Evolutionary conservation across 1,284 basidiomycete genomes (phyloP).

Genomic region (Trichosporon faecale): DNA sequence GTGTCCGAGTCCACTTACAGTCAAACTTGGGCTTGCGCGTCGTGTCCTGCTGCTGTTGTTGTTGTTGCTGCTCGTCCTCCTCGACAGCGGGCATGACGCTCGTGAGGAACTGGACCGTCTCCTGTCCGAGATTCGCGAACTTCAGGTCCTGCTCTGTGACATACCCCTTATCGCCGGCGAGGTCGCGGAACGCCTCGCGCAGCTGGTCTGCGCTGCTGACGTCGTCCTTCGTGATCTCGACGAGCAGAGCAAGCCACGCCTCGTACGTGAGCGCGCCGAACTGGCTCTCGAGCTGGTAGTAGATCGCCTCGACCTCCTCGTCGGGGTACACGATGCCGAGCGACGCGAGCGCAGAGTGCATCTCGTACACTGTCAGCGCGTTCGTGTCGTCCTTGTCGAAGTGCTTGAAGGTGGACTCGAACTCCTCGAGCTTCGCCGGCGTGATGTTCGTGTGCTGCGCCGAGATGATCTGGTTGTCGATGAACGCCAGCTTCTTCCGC

Average conservation of each 20-base stretch:
- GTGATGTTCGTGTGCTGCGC: conserved; percentile 60
- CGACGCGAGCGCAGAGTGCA: conserved; percentile 88
- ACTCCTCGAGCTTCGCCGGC: conserved; percentile 93
- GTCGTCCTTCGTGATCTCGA: conserved; percentile 87
- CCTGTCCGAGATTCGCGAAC: conserved; percentile 74
- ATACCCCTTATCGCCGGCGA: conserved; percentile 80
- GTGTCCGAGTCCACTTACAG: conserved; percentile 36
- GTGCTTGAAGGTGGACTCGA: conserved; percentile 94
- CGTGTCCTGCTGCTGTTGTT: conserved; percentile 1
- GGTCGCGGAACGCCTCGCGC: conserved; percentile 86
- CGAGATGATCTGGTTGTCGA: conserved; percentile 96
- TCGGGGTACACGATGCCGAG: conserved; percentile 91
- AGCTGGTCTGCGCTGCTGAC: conserved; percentile 90
- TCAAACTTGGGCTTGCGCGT: conserved; percentile 33
- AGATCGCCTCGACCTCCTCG: conserved; percentile 81
- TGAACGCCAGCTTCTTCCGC: conserved; percentile 85
- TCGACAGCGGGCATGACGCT: conserved; percentile 38
- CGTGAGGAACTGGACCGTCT: conserved; percentile 77
- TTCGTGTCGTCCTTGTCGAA: conserved; percentile 93
- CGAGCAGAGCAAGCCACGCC: conserved; percentile 90
- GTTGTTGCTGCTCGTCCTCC: conserved; percentile 17
- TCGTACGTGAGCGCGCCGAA: conserved; percentile 90
- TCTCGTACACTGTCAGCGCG: conserved; percentile 74
- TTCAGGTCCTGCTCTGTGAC: conserved; percentile 91
- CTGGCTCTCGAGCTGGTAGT: conserved; percentile 70